A percentile compares a stretch with the other conserved stretches of the same genome.
Conservation (phyloP, 768 basidiomycete species). For the Pleurotus ostreatus region DNA sequence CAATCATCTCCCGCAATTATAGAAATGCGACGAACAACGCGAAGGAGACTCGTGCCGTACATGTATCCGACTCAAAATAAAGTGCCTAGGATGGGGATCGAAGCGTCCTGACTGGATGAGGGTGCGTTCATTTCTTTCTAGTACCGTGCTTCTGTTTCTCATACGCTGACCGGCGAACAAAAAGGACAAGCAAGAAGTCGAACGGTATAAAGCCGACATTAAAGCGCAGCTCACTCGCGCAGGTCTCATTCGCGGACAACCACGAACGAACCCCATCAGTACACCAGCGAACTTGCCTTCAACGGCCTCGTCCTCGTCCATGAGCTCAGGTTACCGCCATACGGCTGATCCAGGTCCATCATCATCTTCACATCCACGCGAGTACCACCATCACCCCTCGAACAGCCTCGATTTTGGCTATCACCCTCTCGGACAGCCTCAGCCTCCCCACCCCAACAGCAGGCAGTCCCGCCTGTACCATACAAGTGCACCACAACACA, state of each 20-base stretch:
- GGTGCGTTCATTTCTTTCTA: slow-evolving; percentile 35
- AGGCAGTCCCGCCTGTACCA: slow-evolving; percentile 7
- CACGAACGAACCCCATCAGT: slow-evolving; percentile 32
- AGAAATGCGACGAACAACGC: slow-evolving; percentile 90
- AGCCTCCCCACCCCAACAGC: slow-evolving; percentile 18
- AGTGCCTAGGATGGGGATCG: slow-evolving; percentile 82
- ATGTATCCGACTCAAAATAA: slow-evolving; percentile 74
- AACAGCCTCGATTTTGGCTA: slow-evolving; percentile 15
- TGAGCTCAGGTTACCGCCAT: slow-evolving; percentile 2
- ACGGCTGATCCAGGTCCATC: slow-evolving; percentile 12
- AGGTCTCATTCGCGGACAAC: slow-evolving; percentile 81
- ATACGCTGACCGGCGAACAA: slow-evolving; percentile 6
- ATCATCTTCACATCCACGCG: slow-evolving; percentile 15
- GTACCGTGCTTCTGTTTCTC: slow-evolving; percentile 12
- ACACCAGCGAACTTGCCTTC: slow-evolving; percentile 41
- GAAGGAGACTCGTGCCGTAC: slow-evolving; percentile 79
- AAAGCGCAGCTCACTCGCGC: slow-evolving; percentile 75
- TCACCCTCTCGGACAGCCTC: slow-evolving; percentile 17
- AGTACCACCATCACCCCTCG: neutral
- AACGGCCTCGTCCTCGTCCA: slow-evolving; percentile 18
- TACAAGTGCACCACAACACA: neutral
- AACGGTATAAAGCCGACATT: slow-evolving; percentile 79
- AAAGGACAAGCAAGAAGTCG: slow-evolving; percentile 80
- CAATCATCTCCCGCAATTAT: neutral
- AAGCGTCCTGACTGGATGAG: slow-evolving; percentile 90